Conservation (phyloP, 2,329 filamentous ascomycete genomes). For the Colletotrichum melonis region DNA sequence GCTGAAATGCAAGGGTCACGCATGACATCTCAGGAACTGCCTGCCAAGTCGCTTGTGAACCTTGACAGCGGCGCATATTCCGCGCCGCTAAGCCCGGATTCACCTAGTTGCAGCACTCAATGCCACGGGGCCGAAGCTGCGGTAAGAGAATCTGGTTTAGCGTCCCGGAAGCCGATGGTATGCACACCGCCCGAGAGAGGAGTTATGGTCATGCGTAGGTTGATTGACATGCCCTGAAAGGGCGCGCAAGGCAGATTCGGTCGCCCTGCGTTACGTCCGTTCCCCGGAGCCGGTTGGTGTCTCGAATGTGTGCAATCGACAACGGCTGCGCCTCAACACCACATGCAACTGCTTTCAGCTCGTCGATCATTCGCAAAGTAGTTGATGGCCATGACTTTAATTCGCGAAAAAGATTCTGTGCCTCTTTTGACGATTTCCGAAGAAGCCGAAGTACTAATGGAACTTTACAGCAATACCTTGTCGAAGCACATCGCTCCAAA, state of each 20-base stretch:
- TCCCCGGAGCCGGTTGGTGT: not conserved
- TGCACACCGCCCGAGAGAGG: not conserved
- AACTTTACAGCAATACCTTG: not conserved
- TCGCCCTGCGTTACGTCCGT: conserved; percentile 6
- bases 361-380: not conserved
- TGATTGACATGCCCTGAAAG: not conserved
- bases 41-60: conserved; percentile 7
- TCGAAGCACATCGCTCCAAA: not conserved
- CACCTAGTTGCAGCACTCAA: not conserved
- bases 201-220: not conserved
- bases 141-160: conserved; percentile 12
- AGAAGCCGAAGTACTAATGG: not conserved
- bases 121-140: too few species aligned
- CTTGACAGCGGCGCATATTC: conserved; percentile 11
- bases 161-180: not conserved
- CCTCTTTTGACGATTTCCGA: not conserved
- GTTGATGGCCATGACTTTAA: not conserved
- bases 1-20: not conserved
- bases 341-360: not conserved
- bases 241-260: conserved; percentile 15
- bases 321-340: conserved; percentile 2
- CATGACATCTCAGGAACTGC: not conserved
- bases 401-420: too few species aligned
- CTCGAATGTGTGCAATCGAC: not conserved
- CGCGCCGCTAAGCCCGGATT: conserved; percentile 15